A percentile compares a stretch with the other conserved stretches of the same genome.
Conservation (phyloP, 1,284 basidiomycete genomes). For the Tranzscheliella williamsii region DNA sequence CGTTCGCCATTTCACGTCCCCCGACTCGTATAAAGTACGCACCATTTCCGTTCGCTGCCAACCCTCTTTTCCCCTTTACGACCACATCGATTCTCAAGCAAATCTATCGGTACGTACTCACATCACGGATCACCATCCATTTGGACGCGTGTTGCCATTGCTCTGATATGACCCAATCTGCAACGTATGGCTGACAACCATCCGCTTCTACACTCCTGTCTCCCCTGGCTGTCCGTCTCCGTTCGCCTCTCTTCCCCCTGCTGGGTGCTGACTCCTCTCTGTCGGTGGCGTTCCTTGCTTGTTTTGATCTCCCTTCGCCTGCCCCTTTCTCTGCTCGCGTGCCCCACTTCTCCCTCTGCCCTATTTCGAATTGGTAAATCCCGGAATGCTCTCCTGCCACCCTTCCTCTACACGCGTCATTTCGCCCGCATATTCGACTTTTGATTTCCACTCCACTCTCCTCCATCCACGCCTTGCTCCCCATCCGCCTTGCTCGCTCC, state of each 20-base stretch:
- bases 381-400: slow-evolving; percentile 29
- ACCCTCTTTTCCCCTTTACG: slow-evolving; percentile 21
- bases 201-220: too few relatives aligned
- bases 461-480: not conserved
- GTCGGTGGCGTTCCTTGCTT: not conserved
- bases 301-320: slow-evolving; percentile 2
- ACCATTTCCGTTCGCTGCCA: slow-evolving; percentile 2
- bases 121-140: too few relatives aligned
- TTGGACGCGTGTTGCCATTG: too few relatives aligned
- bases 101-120: slow-evolving; percentile 23
- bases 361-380: slow-evolving; percentile 14
- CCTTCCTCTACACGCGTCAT: not conserved
- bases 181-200: too few relatives aligned
- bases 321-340: slow-evolving; percentile 3
- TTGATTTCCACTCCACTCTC: not conserved
- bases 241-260: too few relatives aligned
- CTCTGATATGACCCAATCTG: too few relatives aligned
- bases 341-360: slow-evolving; percentile 4
- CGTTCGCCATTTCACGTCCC: too few relatives aligned
- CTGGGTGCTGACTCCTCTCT: not conserved
- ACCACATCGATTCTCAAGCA: slow-evolving; percentile 26
- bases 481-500: not conserved
- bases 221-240: too few relatives aligned
- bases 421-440: not conserved
- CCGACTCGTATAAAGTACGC: slow-evolving; percentile 33